Evolutionary conservation across 352 stramenopile genomes (phyloP).

Genomic region (Globisporangium canariense): DNA sequence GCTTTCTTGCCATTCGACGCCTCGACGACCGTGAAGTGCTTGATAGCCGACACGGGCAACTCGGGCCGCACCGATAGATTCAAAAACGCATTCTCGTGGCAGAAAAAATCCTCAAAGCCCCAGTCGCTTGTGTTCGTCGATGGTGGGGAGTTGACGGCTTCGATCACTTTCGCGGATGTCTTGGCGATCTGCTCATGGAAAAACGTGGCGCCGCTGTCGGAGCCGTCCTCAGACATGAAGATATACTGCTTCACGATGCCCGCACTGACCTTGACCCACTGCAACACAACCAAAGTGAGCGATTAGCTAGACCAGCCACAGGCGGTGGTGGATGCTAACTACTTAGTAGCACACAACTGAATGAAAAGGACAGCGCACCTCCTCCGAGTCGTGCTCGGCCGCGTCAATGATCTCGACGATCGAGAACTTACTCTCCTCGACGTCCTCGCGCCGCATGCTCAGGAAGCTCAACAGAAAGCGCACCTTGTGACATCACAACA

Average conservation of each 20-base stretch:
- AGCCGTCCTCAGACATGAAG: constrained; percentile 37
- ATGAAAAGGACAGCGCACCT: constrained; percentile 24
- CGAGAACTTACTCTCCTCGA: constrained; percentile 44
- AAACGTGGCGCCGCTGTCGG: constrained; percentile 46
- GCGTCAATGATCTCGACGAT: constrained; percentile 47
- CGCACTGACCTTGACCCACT: constrained; percentile 64
- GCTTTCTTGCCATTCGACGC: constrained; percentile 22
- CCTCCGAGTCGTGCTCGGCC: constrained; percentile 57
- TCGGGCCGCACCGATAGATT: constrained; percentile 52
- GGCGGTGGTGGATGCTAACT: too few species aligned
- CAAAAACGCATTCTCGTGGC: constrained; percentile 62
- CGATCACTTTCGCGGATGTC: constrained; percentile 42
- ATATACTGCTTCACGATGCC: constrained; percentile 73
- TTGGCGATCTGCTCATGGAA: constrained; percentile 54
- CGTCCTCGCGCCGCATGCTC: constrained; percentile 53
- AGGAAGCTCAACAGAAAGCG: constrained; percentile 65
- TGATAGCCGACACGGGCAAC: constrained; percentile 32
- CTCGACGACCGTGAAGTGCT: constrained; percentile 65
- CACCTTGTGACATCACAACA: constrained; percentile 22
- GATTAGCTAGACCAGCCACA: too few species aligned
- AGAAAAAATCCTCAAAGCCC: constrained; percentile 53
- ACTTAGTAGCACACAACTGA: not conserved
- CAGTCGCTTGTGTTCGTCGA: constrained; percentile 16
- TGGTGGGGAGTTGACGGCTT: constrained; percentile 23
- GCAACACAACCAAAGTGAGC: not conserved